Evolutionary conservation across 2,329 filamentous ascomycete genomes (phyloP).

Genomic region (Pseudogymnoascus destructans): DNA sequence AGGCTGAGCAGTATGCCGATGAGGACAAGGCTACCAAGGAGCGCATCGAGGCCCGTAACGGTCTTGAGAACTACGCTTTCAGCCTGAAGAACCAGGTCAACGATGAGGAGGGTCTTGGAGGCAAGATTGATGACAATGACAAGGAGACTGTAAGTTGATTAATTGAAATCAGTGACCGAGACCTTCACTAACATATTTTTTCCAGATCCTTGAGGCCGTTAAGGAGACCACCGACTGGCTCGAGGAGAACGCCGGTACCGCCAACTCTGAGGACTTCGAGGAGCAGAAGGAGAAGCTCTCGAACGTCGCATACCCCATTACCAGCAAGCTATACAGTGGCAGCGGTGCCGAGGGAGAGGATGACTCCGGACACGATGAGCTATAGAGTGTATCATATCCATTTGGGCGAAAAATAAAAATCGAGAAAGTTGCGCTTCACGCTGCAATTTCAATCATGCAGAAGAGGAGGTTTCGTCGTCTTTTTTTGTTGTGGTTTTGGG

Average conservation of each 20-base stretch:
- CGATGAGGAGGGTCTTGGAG: constrained; percentile 89
- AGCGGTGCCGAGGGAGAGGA: constrained; percentile 51
- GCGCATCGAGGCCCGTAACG: constrained; percentile 92
- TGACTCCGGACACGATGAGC: constrained; percentile 72
- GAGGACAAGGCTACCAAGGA: constrained; percentile 97
- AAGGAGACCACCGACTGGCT: constrained; percentile 98
- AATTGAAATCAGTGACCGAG: constrained; percentile 6
- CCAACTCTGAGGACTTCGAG: constrained; percentile 87
- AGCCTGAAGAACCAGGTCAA: constrained; percentile 98
- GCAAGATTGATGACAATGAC: constrained; percentile 97
- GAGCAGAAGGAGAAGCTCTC: constrained; percentile 99
- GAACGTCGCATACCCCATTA: constrained; percentile 94
- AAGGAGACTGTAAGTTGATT: constrained; percentile 69
- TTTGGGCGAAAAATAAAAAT: constrained; percentile 8
- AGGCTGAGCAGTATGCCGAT: constrained; percentile 97
- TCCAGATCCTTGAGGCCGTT: constrained; percentile 73
- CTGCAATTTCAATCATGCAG: background rate
- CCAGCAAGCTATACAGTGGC: constrained; percentile 81
- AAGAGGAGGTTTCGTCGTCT: background rate
- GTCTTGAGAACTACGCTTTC: constrained; percentile 98
- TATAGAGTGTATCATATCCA: constrained; percentile 39
- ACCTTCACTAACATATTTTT: constrained; percentile 26
- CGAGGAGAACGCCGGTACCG: constrained; percentile 80
- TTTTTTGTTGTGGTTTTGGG: background rate
- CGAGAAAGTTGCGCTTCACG: background rate